Conservation (phyloP, 352 stramenopile species). For the Peronosclerospora sorghi region DNA sequence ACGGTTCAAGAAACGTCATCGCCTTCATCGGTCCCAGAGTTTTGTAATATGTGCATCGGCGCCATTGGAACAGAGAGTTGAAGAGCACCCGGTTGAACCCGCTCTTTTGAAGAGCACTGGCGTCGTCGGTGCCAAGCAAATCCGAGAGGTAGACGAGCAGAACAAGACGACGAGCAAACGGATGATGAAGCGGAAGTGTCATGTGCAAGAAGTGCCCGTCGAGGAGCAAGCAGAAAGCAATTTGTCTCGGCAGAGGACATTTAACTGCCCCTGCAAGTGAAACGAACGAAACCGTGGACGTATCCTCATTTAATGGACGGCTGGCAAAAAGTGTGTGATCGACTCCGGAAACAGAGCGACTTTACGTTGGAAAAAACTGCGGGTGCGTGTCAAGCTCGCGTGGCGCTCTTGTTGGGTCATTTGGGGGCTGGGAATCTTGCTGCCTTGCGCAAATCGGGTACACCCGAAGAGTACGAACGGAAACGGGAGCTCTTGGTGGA, state of each 20-base stretch:
- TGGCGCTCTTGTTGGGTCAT: conserved; percentile 21
- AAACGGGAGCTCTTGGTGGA: conserved; percentile 20
- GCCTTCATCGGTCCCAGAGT: conserved; percentile 20
- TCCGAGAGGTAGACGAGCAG: conserved; percentile 1
- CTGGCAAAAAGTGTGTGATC: conserved; percentile 20
- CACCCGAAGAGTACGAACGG: conserved; percentile 13
- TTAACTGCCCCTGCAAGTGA: conserved; percentile 20
- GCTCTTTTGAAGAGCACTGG: not conserved
- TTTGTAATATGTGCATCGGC: not conserved
- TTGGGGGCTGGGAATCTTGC: conserved; percentile 17
- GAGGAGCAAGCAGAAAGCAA: conserved; percentile 12
- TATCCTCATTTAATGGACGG: conserved; percentile 22
- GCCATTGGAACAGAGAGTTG: not conserved
- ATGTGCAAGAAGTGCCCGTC: no score
- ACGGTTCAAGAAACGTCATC: conserved; percentile 27
- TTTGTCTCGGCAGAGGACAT: conserved; percentile 29
- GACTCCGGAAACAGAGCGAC: conserved; percentile 5
- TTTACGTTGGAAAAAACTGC: conserved; percentile 26
- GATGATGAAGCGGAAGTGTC: conserved; percentile 1
- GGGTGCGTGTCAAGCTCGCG: conserved; percentile 22
- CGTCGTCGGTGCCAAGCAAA: not conserved
- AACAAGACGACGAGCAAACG: not conserved
- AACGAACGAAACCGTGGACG: conserved; percentile 18
- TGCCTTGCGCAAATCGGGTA: conserved; percentile 22
- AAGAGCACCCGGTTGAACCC: not conserved